phyloP scores from a whole-genome alignment of 305 asterid species.

The Ajuga reptans region DNA sequence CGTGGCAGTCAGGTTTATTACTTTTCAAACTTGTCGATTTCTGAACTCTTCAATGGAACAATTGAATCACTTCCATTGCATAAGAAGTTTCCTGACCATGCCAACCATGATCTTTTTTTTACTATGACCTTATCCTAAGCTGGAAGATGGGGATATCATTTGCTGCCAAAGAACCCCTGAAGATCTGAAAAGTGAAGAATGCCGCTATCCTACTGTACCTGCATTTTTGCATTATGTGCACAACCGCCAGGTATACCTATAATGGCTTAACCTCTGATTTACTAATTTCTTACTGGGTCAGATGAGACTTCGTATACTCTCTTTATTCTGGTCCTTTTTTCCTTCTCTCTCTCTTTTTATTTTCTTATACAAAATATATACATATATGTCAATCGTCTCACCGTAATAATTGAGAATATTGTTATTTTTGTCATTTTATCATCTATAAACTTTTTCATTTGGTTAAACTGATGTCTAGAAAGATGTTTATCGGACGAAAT shows the following conservation, averaged over 20 bases:
- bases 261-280: slow-evolving; percentile 13
- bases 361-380: too few species aligned
- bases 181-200: slow-evolving; percentile 30
- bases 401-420: neutral
- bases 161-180: slow-evolving; percentile 50
- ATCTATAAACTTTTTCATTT: neutral
- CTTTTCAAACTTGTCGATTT: neutral
- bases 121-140: slow-evolving; percentile 28
- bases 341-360: too few species aligned
- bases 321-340: too few species aligned
- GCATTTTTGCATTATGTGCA: slow-evolving; percentile 52
- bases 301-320: too few species aligned
- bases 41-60: neutral
- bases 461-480: neutral
- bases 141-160: slow-evolving; percentile 63
- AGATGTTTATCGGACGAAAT: neutral
- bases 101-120: slow-evolving; percentile 5
- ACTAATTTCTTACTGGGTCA: neutral
- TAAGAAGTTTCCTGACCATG: neutral
- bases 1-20: slow-evolving; percentile 49
- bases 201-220: slow-evolving; percentile 44
- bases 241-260: slow-evolving; percentile 46
- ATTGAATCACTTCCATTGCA: neutral
- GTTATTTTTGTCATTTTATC: neutral
- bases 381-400: neutral